A percentile compares a stretch with the other conserved stretches of the same genome.
Evolutionary conservation across 2,329 filamentous ascomycete genomes (phyloP).

Genomic region (Immersiporthe knoxdaviesiana): DNA sequence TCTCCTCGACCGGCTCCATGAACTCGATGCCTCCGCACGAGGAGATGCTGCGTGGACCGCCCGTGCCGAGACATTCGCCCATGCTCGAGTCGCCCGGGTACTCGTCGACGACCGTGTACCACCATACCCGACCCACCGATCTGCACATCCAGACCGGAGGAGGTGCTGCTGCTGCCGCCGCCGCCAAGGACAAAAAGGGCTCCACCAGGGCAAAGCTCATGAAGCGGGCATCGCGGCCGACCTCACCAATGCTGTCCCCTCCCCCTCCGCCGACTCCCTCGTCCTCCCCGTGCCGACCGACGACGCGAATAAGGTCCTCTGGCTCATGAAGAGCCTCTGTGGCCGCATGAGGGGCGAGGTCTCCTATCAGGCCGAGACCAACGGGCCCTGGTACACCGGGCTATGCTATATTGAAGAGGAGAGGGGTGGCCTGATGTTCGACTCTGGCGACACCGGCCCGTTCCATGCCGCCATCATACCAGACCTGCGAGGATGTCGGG

Average conservation of each 20-base stretch:
- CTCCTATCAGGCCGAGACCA: conserved; percentile 67
- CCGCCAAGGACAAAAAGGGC: conserved; percentile 52
- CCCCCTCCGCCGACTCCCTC: conserved; percentile 64
- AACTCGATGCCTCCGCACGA: conserved; percentile 57
- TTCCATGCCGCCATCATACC: conserved; percentile 70
- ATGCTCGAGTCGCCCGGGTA: conserved; percentile 48
- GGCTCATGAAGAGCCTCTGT: conserved; percentile 76
- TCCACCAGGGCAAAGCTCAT: conserved; percentile 53
- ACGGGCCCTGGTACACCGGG: conserved; percentile 69
- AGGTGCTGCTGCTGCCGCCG: too few relatives aligned
- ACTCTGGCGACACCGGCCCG: conserved; percentile 67
- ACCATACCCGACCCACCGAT: conserved; percentile 41
- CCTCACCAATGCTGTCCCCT: conserved; percentile 58
- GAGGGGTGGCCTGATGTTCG: conserved; percentile 73
- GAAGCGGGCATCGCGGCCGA: conserved; percentile 60
- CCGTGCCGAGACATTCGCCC: conserved; percentile 46
- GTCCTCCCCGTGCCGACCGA: conserved; percentile 63
- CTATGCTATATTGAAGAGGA: conserved; percentile 79
- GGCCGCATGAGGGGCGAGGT: conserved; percentile 80
- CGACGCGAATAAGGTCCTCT: conserved; percentile 72
- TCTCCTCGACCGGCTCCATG: conserved; percentile 65
- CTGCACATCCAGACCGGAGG: conserved; percentile 39
- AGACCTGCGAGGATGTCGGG: conserved; percentile 74
- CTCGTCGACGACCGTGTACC: conserved; percentile 40
- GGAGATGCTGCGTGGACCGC: conserved; percentile 40